Conservation (phyloP, 306 rosid genomes). For the Medicago lupulina region DNA sequence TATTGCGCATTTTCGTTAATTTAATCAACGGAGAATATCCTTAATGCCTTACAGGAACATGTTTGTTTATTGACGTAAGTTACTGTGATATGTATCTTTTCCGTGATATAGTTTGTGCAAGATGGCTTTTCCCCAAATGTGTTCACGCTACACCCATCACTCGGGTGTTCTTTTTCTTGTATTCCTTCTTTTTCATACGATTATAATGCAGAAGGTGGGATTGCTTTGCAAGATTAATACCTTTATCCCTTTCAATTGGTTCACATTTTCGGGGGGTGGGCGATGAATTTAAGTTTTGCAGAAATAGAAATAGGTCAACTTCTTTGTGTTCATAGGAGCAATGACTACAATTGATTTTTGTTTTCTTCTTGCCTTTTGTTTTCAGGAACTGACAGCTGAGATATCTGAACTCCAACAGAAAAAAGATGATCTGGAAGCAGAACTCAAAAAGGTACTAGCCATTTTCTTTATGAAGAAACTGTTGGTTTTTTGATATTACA, state of each 20-base stretch:
- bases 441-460: constrained; percentile 75
- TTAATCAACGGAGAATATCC: constrained; percentile 2
- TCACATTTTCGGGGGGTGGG: no score
- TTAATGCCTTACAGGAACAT: background rate
- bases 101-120: constrained; percentile 24
- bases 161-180: no score
- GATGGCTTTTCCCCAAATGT: background rate
- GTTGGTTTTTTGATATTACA: constrained; percentile 2
- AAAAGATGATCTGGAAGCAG: constrained; percentile 89
- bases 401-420: constrained; percentile 79
- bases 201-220: no score
- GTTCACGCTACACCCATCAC: no score
- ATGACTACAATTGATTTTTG: constrained; percentile 20
- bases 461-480: constrained; percentile 4
- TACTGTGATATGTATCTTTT: constrained; percentile 4
- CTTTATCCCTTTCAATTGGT: no score
- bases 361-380: constrained; percentile 37
- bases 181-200: no score
- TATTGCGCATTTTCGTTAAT: background rate
- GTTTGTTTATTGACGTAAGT: constrained; percentile 7
- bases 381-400: constrained; percentile 79
- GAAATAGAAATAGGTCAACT: no score
- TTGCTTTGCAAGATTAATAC: no score
- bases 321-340: no score
- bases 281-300: no score